Percentiles rank a stretch among this genome's conserved stretches.
phyloP scores from a whole-genome alignment of 2,329 filamentous ascomycete species.

The Xylaria sp. region DNA sequence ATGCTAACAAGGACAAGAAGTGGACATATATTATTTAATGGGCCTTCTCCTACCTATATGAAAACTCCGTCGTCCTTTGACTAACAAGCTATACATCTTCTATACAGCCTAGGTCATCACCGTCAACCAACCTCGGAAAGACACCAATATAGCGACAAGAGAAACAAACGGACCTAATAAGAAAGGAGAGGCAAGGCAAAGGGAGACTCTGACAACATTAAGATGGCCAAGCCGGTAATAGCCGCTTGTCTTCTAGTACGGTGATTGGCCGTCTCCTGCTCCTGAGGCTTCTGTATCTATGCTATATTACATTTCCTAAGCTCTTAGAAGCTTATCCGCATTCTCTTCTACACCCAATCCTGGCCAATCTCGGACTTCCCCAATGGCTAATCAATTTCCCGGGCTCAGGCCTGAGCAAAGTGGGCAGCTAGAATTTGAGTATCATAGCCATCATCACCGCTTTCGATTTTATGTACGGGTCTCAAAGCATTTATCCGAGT shows the following conservation, averaged over 20 bases:
- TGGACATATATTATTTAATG: neutral
- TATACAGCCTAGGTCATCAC: neutral
- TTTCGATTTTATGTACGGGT: neutral
- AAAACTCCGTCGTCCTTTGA: neutral
- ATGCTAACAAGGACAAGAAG: neutral
- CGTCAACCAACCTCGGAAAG: neutral
- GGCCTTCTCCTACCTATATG: neutral
- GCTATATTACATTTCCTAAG: neutral
- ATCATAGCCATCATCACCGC: neutral
- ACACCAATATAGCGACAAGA: neutral
- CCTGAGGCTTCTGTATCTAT: neutral
- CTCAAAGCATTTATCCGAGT: neutral
- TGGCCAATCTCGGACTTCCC: neutral
- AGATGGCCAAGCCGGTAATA: neutral
- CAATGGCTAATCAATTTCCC: neutral
- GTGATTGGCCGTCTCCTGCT: neutral
- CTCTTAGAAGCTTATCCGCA: neutral
- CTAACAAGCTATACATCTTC: too few species aligned
- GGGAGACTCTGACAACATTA: neutral
- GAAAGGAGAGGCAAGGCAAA: neutral
- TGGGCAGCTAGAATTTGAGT: too few species aligned
- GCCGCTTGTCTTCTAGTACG: neutral
- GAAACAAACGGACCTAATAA: neutral
- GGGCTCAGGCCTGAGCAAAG: neutral
- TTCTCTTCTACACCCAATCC: neutral